A percentile compares a stretch with the other conserved stretches of the same genome.
phyloP scores from a whole-genome alignment of 768 basidiomycete species.

The Porphyrellus cyaneotinctus region DNA sequence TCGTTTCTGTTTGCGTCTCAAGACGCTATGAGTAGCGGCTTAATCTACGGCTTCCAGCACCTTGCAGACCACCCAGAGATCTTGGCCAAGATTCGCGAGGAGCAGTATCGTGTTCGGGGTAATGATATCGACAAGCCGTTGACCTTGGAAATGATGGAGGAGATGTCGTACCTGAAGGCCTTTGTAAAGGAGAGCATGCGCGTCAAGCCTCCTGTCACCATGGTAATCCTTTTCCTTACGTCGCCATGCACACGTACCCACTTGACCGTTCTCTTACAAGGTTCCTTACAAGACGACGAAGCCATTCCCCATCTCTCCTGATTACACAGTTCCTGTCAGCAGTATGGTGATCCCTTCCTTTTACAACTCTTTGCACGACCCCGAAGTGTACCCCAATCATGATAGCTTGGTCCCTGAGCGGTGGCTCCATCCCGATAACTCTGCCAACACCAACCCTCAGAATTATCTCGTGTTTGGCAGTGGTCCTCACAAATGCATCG shows the following conservation, averaged over 20 bases:
- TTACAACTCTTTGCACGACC: constrained; percentile 91
- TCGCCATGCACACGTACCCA: not conserved
- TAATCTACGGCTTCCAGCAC: constrained; percentile 96
- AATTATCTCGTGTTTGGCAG: constrained; percentile 96
- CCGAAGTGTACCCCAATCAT: constrained; percentile 81
- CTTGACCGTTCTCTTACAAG: constrained; percentile 36
- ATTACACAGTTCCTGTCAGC: constrained; percentile 87
- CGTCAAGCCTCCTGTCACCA: constrained; percentile 89
- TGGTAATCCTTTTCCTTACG: constrained; percentile 48
- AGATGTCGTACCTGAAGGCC: constrained; percentile 91
- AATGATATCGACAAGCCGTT: constrained; percentile 73
- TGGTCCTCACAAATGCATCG: constrained; percentile 91
- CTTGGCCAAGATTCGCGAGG: constrained; percentile 82
- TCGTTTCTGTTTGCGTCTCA: constrained; percentile 96
- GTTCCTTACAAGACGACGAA: constrained; percentile 91
- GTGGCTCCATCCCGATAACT: constrained; percentile 81
- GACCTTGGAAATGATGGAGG: constrained; percentile 83
- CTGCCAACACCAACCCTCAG: constrained; percentile 80
- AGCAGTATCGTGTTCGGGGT: constrained; percentile 80
- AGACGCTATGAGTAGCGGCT: constrained; percentile 97
- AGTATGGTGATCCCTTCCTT: constrained; percentile 96
- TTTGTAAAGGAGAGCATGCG: constrained; percentile 93
- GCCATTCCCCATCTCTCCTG: constrained; percentile 86
- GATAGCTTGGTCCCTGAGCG: constrained; percentile 82
- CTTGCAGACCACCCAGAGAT: constrained; percentile 89